phyloP scores from a whole-genome alignment of 2,329 filamentous ascomycete genomes.

The Diaporthe destruens region DNA sequence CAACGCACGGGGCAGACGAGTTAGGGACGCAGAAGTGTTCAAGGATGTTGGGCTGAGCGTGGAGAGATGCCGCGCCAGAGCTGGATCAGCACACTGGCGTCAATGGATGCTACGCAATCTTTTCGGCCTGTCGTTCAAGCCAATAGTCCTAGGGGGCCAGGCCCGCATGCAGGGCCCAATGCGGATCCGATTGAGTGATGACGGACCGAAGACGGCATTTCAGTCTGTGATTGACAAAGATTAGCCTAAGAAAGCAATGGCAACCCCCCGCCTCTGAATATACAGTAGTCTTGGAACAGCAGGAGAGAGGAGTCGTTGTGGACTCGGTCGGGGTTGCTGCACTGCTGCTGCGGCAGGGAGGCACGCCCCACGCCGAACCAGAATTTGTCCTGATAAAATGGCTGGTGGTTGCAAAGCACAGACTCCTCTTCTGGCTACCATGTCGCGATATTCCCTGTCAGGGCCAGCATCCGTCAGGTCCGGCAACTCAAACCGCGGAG shows the following conservation, averaged over 20 bases:
- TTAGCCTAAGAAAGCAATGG: slow-evolving; percentile 35
- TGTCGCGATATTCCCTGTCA: slow-evolving; percentile 6
- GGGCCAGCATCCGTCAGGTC: neutral
- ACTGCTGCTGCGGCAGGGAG: slow-evolving; percentile 4
- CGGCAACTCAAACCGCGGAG: neutral
- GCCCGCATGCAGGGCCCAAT: slow-evolving; percentile 29
- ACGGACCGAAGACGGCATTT: slow-evolving; percentile 30
- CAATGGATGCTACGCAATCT: slow-evolving; percentile 31
- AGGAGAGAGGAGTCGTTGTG: slow-evolving; percentile 21
- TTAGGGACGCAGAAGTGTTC: neutral
- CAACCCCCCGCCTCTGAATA: neutral
- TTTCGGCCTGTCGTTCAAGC: slow-evolving; percentile 28
- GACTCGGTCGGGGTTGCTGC: slow-evolving; percentile 13
- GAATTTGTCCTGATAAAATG: neutral
- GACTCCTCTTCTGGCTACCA: neutral
- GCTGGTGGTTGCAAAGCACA: slow-evolving; percentile 1
- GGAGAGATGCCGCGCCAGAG: slow-evolving; percentile 14
- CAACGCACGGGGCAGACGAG: neutral
- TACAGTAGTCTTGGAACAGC: slow-evolving; percentile 8
- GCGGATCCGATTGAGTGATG: slow-evolving; percentile 25
- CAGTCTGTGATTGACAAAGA: slow-evolving; percentile 35
- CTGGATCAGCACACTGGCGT: slow-evolving; percentile 24
- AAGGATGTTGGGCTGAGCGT: slow-evolving; percentile 4
- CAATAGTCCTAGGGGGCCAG: slow-evolving; percentile 17
- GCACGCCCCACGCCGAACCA: slow-evolving; percentile 10